phyloP scores from a whole-genome alignment of 1,284 basidiomycete species.

The Austroboletus niveus region DNA sequence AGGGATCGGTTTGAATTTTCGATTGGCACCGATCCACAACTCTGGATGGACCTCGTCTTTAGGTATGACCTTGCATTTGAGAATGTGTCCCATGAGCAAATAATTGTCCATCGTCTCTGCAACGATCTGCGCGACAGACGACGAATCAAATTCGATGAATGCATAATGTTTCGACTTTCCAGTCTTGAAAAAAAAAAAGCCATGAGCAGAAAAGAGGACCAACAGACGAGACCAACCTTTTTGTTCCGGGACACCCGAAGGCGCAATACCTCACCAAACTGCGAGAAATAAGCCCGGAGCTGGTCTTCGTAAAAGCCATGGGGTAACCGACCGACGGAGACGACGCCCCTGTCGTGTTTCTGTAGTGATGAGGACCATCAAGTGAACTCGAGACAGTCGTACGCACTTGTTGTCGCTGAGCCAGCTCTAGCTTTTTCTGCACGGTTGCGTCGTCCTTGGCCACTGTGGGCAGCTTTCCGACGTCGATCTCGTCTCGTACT shows the following conservation, averaged over 20 bases:
- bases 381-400: not conserved
- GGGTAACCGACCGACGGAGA: slow-evolving; percentile 90
- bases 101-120: slow-evolving; percentile 99
- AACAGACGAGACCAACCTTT: slow-evolving; percentile 58
- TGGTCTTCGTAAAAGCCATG: slow-evolving; percentile 98
- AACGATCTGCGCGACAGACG: slow-evolving; percentile 90
- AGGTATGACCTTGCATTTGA: slow-evolving; percentile 86
- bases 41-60: slow-evolving; percentile 89
- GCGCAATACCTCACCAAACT: slow-evolving; percentile 92
- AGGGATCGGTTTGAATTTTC: slow-evolving; percentile 84
- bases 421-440: slow-evolving; percentile 78
- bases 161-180: slow-evolving; percentile 96
- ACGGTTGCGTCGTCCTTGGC: slow-evolving; percentile 84
- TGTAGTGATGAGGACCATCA: not conserved
- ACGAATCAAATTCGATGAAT: slow-evolving; percentile 93
- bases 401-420: slow-evolving; percentile 75
- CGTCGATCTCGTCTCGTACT: slow-evolving; percentile 61
- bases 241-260: slow-evolving; percentile 92
- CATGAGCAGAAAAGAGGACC: not conserved
- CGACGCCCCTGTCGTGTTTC: slow-evolving; percentile 80
- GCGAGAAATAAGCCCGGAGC: slow-evolving; percentile 89
- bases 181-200: slow-evolving; percentile 51
- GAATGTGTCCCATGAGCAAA: slow-evolving; percentile 89
- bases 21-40: slow-evolving; percentile 96
- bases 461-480: slow-evolving; percentile 73